Conservation (phyloP, 2,329 filamentous ascomycete species). For the Scorias spongiosa region DNA sequence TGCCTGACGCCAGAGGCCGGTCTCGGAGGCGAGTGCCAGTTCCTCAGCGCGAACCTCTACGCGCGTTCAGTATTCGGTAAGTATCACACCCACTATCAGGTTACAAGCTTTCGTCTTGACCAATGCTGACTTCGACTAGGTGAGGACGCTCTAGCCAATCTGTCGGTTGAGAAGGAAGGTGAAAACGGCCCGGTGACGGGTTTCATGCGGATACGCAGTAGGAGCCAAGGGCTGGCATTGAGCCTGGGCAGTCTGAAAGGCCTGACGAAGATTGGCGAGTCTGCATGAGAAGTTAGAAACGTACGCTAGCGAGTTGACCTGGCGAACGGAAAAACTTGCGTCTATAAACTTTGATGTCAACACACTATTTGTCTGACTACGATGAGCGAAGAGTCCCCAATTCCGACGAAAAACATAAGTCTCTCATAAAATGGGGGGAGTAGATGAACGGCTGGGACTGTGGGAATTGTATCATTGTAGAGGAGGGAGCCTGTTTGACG, state of each 20-base stretch:
- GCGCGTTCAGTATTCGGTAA: constrained; percentile 95
- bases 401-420: no score
- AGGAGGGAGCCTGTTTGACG: no score
- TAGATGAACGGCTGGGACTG: no score
- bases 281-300: constrained; percentile 1
- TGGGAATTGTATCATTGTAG: no score
- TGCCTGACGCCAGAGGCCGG: constrained; percentile 93
- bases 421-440: no score
- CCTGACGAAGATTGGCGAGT: constrained; percentile 52
- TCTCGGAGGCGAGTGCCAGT: constrained; percentile 93
- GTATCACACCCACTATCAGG: constrained; percentile 24
- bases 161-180: constrained; percentile 96
- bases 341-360: no score
- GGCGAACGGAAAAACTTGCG: not conserved
- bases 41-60: constrained; percentile 92
- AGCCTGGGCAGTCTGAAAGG: constrained; percentile 92
- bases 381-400: no score
- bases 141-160: constrained; percentile 91
- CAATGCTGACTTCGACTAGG: constrained; percentile 38
- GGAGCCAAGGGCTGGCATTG: constrained; percentile 85
- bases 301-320: not conserved
- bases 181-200: constrained; percentile 91
- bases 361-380: no score
- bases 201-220: constrained; percentile 93
- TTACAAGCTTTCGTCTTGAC: not conserved